phyloP scores from a whole-genome alignment of 2,329 filamentous ascomycete genomes.

The Aspergillus sp. region DNA sequence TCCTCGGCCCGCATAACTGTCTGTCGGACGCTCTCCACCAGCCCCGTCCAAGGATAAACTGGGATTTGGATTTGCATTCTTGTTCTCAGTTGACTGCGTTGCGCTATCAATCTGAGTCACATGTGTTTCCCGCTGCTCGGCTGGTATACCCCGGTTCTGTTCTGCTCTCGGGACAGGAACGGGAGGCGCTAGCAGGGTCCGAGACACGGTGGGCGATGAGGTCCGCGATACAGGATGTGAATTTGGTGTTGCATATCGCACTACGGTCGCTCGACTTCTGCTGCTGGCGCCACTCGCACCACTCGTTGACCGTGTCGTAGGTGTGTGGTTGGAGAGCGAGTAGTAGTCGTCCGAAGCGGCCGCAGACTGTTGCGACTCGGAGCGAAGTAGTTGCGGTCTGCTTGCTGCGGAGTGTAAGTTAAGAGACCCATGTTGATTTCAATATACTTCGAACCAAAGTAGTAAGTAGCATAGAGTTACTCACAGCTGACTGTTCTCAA shows the following conservation, averaged over 20 bases:
- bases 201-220: slow-evolving; percentile 30
- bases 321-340: slow-evolving; percentile 45
- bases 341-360: slow-evolving; percentile 52
- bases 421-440: neutral
- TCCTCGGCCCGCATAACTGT: slow-evolving; percentile 38
- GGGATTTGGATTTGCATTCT: slow-evolving; percentile 20
- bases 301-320: slow-evolving; percentile 32
- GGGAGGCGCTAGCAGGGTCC: slow-evolving; percentile 25
- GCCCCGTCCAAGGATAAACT: slow-evolving; percentile 25
- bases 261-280: slow-evolving; percentile 34
- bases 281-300: slow-evolving; percentile 20
- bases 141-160: slow-evolving; percentile 7
- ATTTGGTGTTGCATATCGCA: slow-evolving; percentile 47
- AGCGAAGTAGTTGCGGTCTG: slow-evolving; percentile 44
- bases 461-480: slow-evolving; percentile 9
- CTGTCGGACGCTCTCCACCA: slow-evolving; percentile 25
- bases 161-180: slow-evolving; percentile 15
- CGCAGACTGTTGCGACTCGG: slow-evolving; percentile 47
- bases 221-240: slow-evolving; percentile 34
- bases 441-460: neutral
- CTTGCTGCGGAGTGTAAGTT: slow-evolving; percentile 33
- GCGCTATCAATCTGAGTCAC: slow-evolving; percentile 24
- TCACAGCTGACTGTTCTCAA: slow-evolving; percentile 42
- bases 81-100: slow-evolving; percentile 28
- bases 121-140: slow-evolving; percentile 13